phyloP scores from a whole-genome alignment of 2,329 filamentous ascomycete species.

The Fusarium metavorans region DNA sequence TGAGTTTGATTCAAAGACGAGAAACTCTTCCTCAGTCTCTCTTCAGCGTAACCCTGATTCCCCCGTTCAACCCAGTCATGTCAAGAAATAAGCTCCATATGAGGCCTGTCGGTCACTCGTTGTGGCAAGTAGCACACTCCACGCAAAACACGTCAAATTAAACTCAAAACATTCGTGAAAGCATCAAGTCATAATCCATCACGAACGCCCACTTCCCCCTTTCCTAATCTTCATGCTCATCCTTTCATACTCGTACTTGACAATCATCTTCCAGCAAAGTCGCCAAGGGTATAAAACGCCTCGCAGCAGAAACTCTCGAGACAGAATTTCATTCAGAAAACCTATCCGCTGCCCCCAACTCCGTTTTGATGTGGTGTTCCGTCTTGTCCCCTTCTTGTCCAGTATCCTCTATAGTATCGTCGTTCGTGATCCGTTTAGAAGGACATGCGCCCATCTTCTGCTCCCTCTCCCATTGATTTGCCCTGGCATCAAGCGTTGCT shows the following conservation, averaged over 20 bases:
- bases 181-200: slow-evolving; percentile 29
- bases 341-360: not conserved
- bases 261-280: not conserved
- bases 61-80: not conserved
- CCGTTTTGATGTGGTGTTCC: not conserved
- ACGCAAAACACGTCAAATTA: not conserved
- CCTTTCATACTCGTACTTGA: not conserved
- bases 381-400: not conserved
- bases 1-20: not conserved
- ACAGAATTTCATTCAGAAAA: not conserved
- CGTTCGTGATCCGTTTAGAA: not conserved
- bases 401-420: not conserved
- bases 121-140: not conserved
- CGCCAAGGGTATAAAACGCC: not conserved
- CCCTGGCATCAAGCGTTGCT: not conserved
- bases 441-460: not conserved
- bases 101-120: not conserved
- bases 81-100: slow-evolving; percentile 2
- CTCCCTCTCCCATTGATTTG: no score
- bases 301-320: not conserved
- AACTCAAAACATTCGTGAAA: slow-evolving; percentile 18
- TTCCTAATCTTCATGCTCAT: not conserved
- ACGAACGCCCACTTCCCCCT: no score
- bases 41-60: not conserved
- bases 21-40: no score